Evolutionary conservation across 768 basidiomycete species (phyloP), one percentile per base, ranked within the genome.

Genomic region (Leccinum longicurvipes): DNA sequence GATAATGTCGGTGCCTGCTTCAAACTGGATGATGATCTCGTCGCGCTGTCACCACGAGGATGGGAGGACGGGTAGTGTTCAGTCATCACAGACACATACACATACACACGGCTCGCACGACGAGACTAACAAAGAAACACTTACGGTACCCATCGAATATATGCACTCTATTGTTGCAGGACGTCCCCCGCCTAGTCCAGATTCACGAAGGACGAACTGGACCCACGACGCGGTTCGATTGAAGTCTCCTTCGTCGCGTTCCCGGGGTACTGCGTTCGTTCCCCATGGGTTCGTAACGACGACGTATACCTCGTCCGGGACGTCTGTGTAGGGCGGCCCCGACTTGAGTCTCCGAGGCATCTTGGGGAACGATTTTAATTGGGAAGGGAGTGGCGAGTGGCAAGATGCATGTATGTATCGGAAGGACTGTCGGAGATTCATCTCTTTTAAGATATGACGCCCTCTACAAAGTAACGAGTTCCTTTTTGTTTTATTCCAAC

Each of bases 111-210:
- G 47, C 39, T 29, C 46, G 21, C 27, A 6, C 7, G 6, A 14
- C 3, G 28, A 55, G 15, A n/a, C 1, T 12, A 28, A 32, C 15
- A 36, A 34, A 8, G 14, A 23, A 6, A 28, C n/a, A 70, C 71
- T 69, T 24, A 71, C 71, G 0, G 68, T 72, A n/a, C 65, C 63
- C 64, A 70, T 67, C 2, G 50, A 28, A 46, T 67, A 71, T 6
- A 71, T 54, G 14, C 58, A 68, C 31, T 72, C 66, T 1, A 67
- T 53, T 3, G 23, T 34, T 1, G 68, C 58, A 17, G 56, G 9
- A 29, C 51, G 29, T 4, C 57, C 61, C 1, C 57, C 59, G 25
- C 50, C 47, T 0, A 57, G 49, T 12, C 66, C 66, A 0, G 66
- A 50, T 45, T 68, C 54, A 27, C 57, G 58, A 19, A 71, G 69